These are phyloP conservation scores for Neurospora sp. DNA, from an alignment of 495 filamentous ascomycete genomes.

Conservation along the genomic window DNA sequence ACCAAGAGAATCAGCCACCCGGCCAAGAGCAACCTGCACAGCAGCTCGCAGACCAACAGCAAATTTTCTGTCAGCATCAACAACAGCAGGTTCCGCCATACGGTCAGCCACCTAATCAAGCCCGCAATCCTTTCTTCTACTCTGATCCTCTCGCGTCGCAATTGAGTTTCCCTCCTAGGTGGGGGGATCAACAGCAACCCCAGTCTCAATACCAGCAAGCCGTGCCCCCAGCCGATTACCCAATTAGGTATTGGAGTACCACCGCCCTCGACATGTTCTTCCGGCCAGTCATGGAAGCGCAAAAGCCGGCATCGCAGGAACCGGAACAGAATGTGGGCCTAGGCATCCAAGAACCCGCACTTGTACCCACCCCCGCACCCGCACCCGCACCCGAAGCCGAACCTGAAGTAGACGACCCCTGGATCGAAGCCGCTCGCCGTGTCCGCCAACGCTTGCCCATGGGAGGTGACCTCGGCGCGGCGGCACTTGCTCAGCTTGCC, in stretches of 20 bases:
- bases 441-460: not conserved
- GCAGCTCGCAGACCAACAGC: not conserved
- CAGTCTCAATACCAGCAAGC: not conserved
- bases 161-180: constrained; percentile 7
- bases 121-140: constrained; percentile 10
- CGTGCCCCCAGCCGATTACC: not conserved
- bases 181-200: not conserved
- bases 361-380: not conserved
- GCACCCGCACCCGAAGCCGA: not conserved
- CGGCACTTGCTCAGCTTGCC: not conserved
- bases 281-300: not conserved
- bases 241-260: not conserved
- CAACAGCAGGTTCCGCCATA: not conserved
- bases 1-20: not conserved
- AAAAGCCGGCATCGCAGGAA: not conserved
- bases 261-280: not conserved
- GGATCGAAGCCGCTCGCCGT: not conserved
- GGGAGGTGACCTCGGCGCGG: not conserved
- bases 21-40: not conserved
- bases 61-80: not conserved
- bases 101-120: not conserved
- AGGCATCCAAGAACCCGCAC: not conserved
- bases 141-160: constrained; percentile 5
- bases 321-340: not conserved
- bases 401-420: not conserved